Evolutionary conservation across 2,329 filamentous ascomycete genomes (phyloP).

Genomic region (Tolypocladium guangdongense): DNA sequence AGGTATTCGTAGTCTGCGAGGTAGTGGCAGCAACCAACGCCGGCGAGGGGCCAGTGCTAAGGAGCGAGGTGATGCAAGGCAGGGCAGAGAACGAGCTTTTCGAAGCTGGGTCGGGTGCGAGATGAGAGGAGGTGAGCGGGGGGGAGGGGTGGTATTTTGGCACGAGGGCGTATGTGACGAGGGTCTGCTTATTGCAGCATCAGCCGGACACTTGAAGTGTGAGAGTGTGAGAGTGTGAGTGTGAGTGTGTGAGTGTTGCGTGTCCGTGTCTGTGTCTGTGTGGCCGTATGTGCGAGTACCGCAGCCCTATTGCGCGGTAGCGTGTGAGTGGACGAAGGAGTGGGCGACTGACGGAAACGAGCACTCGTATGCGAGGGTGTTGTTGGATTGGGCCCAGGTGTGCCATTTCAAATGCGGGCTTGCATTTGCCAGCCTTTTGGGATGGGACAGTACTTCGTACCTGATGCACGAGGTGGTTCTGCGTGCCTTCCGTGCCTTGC

Average conservation of each 20-base stretch:
- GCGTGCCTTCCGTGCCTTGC: too few relatives aligned
- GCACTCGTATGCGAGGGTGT: not conserved
- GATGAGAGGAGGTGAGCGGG: not conserved
- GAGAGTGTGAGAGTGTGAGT: too few relatives aligned
- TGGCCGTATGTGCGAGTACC: too few relatives aligned
- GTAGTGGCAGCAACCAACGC: not conserved
- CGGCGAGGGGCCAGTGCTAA: not conserved
- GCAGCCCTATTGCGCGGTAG: too few relatives aligned
- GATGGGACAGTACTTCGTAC: too few relatives aligned
- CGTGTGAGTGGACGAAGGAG: too few relatives aligned
- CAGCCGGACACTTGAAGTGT: not conserved
- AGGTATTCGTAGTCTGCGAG: too few relatives aligned
- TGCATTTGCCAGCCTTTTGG: not conserved
- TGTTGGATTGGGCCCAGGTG: not conserved
- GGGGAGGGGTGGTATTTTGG: not conserved
- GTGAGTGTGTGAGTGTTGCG: not conserved
- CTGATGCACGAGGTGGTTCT: too few relatives aligned
- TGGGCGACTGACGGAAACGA: not conserved
- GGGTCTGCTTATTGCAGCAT: not conserved
- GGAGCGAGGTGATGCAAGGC: not conserved
- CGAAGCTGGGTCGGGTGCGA: not conserved
- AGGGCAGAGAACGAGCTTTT: not conserved
- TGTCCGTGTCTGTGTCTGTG: too few relatives aligned
- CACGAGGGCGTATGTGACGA: not conserved
- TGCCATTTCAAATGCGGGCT: not conserved